Percentiles rank a stretch among this genome's conserved stretches.
Evolutionary conservation across 192 early-diverging fungal genomes (phyloP).

Genomic region (Backusella luteola): DNA sequence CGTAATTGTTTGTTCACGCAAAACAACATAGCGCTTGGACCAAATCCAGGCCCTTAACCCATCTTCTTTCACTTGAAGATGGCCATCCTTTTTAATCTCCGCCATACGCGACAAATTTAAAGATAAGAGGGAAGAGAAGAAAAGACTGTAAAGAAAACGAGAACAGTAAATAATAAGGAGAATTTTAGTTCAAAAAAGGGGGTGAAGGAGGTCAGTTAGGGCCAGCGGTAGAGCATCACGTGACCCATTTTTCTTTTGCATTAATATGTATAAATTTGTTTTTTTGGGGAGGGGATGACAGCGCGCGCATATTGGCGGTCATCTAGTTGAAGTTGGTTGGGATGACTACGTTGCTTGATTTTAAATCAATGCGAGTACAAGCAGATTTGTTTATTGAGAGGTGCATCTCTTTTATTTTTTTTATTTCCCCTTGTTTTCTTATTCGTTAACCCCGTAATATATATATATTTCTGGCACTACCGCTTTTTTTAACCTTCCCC

Average conservation of each 20-base stretch:
- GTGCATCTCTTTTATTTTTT: conserved; percentile 11
- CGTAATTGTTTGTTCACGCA: conserved; percentile 86
- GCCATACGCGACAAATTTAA: conserved; percentile 29
- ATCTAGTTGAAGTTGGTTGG: neutral
- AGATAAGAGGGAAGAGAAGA: conserved; percentile 9
- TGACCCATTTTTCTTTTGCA: conserved; percentile 2
- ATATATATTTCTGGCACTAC: neutral
- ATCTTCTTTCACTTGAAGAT: conserved; percentile 87
- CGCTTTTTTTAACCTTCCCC: neutral
- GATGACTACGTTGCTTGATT: conserved; percentile 1
- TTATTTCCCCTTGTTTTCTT: conserved; percentile 12
- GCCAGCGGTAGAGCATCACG: neutral
- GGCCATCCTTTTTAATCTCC: conserved; percentile 73
- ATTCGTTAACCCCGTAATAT: conserved; percentile 7
- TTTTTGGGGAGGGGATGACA: conserved; percentile 1
- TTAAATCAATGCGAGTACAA: conserved; percentile 6
- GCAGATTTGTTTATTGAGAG: neutral
- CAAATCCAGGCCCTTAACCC: conserved; percentile 90
- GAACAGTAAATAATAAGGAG: conserved; percentile 7
- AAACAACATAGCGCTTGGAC: conserved; percentile 90
- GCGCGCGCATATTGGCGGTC: conserved; percentile 7
- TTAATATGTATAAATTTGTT: conserved; percentile 11
- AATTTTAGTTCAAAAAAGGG: neutral
- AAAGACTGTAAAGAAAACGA: conserved; percentile 18
- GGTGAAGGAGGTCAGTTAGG: neutral